Evolutionary conservation across 768 basidiomycete species (phyloP).

Genomic region (Leccinum variicolor): DNA sequence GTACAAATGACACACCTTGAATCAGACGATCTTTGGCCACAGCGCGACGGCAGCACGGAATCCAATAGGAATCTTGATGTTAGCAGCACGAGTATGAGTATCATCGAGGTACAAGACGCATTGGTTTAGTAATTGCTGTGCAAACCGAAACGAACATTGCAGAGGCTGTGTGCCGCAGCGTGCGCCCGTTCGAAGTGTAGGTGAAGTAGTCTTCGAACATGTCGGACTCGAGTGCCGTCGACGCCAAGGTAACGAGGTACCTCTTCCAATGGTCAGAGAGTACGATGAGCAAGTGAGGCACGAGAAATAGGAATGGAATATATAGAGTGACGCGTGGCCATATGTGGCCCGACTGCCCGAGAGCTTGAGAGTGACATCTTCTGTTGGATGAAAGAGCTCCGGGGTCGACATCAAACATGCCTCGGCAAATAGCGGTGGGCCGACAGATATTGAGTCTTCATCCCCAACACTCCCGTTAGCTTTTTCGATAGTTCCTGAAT

Average conservation of each 20-base stretch:
- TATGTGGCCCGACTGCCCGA: too few species aligned
- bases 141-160: constrained; percentile 23
- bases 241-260: too few species aligned
- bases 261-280: too few species aligned
- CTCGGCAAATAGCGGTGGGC: not conserved
- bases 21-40: constrained; percentile 32
- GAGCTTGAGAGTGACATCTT: constrained; percentile 14
- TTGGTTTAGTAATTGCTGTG: constrained; percentile 20
- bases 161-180: constrained; percentile 11
- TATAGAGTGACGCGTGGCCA: too few species aligned
- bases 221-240: too few species aligned
- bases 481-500: not conserved
- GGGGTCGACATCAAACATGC: not conserved
- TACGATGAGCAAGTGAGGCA: too few species aligned
- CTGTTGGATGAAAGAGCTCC: constrained; percentile 10
- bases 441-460: not conserved
- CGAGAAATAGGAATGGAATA: too few species aligned
- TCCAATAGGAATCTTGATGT: constrained; percentile 31
- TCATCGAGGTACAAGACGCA: constrained; percentile 37
- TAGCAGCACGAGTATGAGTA: constrained; percentile 37
- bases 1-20: constrained; percentile 6
- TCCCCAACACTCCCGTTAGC: not conserved
- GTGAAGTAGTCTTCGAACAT: too few species aligned
- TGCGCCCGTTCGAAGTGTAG: too few species aligned
- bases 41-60: constrained; percentile 34